Evolutionary conservation across 306 rosid species (phyloP).

Genomic region (Dryas octopetala): DNA sequence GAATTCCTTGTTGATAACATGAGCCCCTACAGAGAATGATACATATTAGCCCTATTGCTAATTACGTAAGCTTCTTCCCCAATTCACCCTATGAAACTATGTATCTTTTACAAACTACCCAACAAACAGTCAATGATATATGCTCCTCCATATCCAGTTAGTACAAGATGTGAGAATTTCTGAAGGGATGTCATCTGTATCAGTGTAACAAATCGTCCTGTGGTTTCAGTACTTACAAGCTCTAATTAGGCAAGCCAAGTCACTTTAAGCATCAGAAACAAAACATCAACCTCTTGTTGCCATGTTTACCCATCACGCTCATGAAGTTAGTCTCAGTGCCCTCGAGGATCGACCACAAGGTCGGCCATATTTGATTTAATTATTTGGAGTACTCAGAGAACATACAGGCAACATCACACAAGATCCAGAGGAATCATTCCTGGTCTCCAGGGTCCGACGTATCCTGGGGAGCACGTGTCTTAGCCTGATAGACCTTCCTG

Average conservation of each 20-base stretch:
- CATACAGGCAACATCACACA: conserved; percentile 17
- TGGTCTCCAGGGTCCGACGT: conserved; percentile 42
- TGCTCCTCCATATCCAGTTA: not conserved
- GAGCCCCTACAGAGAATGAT: not conserved
- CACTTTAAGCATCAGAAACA: not conserved
- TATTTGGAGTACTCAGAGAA: not conserved
- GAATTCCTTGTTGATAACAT: conserved; percentile 8
- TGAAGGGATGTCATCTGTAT: not conserved
- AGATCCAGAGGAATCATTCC: conserved; percentile 32
- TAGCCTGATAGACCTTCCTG: conserved; percentile 68
- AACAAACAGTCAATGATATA: not conserved
- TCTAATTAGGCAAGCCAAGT: not conserved
- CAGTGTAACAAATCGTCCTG: not conserved
- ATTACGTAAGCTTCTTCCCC: not conserved
- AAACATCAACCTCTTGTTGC: not conserved
- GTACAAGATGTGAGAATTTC: conserved; percentile 9
- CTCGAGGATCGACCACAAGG: not conserved
- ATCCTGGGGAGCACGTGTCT: conserved; percentile 50
- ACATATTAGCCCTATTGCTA: conserved; percentile 11
- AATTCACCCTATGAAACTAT: not conserved
- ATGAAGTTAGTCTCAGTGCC: not conserved
- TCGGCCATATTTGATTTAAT: not conserved
- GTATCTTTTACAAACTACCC: not conserved
- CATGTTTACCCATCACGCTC: not conserved
- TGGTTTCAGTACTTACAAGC: not conserved